Percentiles rank a stretch among this genome's conserved stretches.
Evolutionary conservation across 352 stramenopile species (phyloP).

Genomic region (Thalassiosira allenii): DNA sequence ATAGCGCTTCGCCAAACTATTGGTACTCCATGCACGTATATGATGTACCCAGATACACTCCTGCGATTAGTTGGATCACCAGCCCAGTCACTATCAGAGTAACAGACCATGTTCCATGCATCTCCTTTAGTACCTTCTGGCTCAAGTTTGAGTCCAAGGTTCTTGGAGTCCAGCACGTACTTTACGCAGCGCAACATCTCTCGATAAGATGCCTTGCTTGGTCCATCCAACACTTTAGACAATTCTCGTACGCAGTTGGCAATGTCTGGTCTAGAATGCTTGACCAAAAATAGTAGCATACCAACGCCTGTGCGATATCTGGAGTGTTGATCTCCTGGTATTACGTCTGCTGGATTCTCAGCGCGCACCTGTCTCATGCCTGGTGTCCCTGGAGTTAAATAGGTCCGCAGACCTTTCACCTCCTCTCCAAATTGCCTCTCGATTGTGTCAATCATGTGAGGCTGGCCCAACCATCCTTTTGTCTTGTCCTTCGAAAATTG

Average conservation of each 20-base stretch:
- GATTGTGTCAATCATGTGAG: slow-evolving; percentile 2
- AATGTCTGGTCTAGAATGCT: slow-evolving; percentile 51
- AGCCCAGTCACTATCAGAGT: slow-evolving; percentile 21
- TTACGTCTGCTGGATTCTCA: background rate
- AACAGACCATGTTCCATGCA: slow-evolving; percentile 8
- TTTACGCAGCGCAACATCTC: slow-evolving; percentile 49
- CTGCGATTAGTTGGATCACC: background rate
- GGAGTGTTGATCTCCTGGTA: background rate
- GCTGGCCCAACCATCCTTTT: slow-evolving; percentile 9
- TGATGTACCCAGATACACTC: slow-evolving; percentile 23
- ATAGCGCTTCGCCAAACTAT: slow-evolving; percentile 52
- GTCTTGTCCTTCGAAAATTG: background rate
- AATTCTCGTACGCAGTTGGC: slow-evolving; percentile 43
- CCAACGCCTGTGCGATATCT: slow-evolving; percentile 29
- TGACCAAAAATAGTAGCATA: slow-evolving; percentile 45
- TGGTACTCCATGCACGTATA: slow-evolving; percentile 17
- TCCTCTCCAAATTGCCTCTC: background rate
- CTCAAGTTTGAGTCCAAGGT: slow-evolving; percentile 27
- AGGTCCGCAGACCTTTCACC: background rate
- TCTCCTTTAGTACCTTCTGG: background rate
- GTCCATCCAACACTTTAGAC: slow-evolving; percentile 48
- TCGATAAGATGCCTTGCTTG: slow-evolving; percentile 35
- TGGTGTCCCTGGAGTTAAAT: slow-evolving; percentile 10
- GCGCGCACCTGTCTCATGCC: background rate
- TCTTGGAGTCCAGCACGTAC: slow-evolving; percentile 56